Base-by-base conservation (phyloP, 2,329 filamentous ascomycete species). In the Didymella pomorum region DNA sequence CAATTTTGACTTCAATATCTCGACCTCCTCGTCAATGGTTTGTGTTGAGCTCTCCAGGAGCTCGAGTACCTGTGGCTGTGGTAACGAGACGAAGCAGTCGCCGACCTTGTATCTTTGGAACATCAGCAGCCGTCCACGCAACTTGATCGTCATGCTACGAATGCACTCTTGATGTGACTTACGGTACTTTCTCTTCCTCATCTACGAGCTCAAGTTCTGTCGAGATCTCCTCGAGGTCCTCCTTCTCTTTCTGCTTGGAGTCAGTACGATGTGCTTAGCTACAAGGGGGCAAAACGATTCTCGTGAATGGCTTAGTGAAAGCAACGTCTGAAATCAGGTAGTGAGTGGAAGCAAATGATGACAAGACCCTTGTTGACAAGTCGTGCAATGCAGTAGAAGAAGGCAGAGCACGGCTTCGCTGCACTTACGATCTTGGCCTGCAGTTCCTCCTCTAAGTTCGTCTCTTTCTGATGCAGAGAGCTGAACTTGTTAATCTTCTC, bases 401-500 rank as follows among this genome's bases (percentile, higher is more conserved):
- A 23, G 18, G 12, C 37, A 14, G 23, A 23, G 20, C 37, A 41
- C 9, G 47, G 29, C 37, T 39, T 39, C 44, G 37, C 11, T 31
- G 35, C 25, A 78, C 87, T 61, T 76, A 93, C 94, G 76, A 87
- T 87, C 77, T 96, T 97, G 6, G 79, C 77, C 73, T 90, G 89
- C 65, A 98, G 80, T 69, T 95, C 88, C 46, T 96, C 93, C 74
- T 96, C 89, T 3, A 98, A 77, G 3, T 83, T 79, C 31, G 90
- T 84, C 76, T 97, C 91, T 50, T 91, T 89, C 76, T 96, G 92
- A 77, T 99, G 95, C 63, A 99, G 83, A 43, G 93, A 89, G 78
- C 93, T 97, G 83, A 99, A 99, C 65, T 88, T 89, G 81, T 99
- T 99, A 86, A 99, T 99, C 81, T 95, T 96, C 81, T 98, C 93